A percentile compares a stretch with the other conserved stretches of the same genome.
phyloP scores from a whole-genome alignment of 2,329 filamentous ascomycete genomes.

The Penicillium hesseltinei region DNA sequence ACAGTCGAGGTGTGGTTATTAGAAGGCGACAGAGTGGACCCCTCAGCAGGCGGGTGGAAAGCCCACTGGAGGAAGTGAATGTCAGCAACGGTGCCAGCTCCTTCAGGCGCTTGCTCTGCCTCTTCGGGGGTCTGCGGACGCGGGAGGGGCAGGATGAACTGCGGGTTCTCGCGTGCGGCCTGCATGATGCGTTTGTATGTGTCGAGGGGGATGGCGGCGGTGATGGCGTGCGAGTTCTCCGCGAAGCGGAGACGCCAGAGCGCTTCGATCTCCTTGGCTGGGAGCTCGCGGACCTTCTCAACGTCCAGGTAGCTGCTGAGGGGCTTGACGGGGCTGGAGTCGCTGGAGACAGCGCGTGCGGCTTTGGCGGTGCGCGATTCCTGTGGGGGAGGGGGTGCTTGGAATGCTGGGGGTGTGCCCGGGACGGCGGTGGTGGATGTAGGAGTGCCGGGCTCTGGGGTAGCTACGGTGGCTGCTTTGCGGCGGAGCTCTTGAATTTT shows the following conservation, averaged over 20 bases:
- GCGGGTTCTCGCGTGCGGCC: conserved; percentile 71
- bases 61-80: conserved; percentile 97
- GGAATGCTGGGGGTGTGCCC: conserved; percentile 39
- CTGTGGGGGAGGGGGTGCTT: conserved; percentile 39
- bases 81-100: conserved; percentile 58
- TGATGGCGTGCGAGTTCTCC: conserved; percentile 69
- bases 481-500: conserved; percentile 73
- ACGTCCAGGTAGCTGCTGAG: conserved; percentile 73
- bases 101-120: conserved; percentile 27
- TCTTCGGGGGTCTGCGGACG: conserved; percentile 33
- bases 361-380: conserved; percentile 32
- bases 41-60: conserved; percentile 65
- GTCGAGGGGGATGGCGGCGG: conserved; percentile 71
- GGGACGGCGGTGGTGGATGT: conserved; percentile 26
- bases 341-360: conserved; percentile 47
- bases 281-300: conserved; percentile 69
- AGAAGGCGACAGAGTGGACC: conserved; percentile 37
- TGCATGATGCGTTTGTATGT: conserved; percentile 72
- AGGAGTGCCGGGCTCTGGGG: conserved; percentile 43
- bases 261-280: conserved; percentile 76
- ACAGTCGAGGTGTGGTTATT: conserved; percentile 66
- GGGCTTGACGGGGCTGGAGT: conserved; percentile 59
- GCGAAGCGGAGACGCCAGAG: conserved; percentile 91
- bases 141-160: conserved; percentile 86
- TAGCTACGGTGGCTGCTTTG: conserved; percentile 58